phyloP scores from a whole-genome alignment of 106 monocot genomes.

The Ottelia alismoides region DNA sequence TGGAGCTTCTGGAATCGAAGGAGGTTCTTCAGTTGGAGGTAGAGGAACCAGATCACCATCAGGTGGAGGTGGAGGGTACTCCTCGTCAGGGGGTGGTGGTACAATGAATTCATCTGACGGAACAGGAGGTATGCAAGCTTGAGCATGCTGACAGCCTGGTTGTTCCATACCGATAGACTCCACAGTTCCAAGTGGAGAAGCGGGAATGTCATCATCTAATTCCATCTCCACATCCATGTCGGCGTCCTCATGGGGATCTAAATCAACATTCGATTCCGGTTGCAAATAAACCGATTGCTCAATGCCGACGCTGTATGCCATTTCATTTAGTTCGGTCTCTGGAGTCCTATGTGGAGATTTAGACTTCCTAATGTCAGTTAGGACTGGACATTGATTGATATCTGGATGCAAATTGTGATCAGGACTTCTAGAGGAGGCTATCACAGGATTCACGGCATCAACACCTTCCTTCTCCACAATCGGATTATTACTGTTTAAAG shows the following conservation, averaged over 20 bases:
- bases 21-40: constrained; percentile 59
- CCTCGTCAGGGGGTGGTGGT: constrained; percentile 66
- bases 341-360: constrained; percentile 2
- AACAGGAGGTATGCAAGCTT: constrained; percentile 1
- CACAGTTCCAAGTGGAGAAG: neutral
- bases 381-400: too few relatives aligned
- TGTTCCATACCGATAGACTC: neutral
- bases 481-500: neutral
- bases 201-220: constrained; percentile 63
- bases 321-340: constrained; percentile 5
- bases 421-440: neutral
- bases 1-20: constrained; percentile 3
- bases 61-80: constrained; percentile 88
- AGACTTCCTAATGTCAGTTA: neutral
- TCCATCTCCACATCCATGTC: constrained; percentile 99
- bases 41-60: constrained; percentile 59
- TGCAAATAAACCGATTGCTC: neutral
- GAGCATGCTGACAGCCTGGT: neutral
- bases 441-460: neutral
- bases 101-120: constrained; percentile 26
- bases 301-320: constrained; percentile 1
- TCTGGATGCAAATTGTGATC: too few relatives aligned
- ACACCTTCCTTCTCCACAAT: neutral
- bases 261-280: constrained; percentile 7
- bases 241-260: constrained; percentile 27